Base-by-base conservation (phyloP, 2,329 filamentous ascomycete genomes). In the Pseudocercospora musae region DNA sequence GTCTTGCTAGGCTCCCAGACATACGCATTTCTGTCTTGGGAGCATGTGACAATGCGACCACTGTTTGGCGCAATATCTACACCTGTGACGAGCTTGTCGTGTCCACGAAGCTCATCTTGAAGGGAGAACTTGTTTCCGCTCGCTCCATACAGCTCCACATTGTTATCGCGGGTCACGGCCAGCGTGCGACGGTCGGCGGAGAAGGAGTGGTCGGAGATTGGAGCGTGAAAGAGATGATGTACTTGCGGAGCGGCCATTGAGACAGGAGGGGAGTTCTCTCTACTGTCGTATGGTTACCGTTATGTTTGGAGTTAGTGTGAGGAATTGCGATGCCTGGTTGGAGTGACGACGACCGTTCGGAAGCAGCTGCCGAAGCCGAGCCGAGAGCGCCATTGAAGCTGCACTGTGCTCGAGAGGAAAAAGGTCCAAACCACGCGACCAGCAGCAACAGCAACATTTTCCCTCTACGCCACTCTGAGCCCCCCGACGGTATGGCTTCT, bases 131-230 rank as follows among this genome's bases (percentile, higher is more conserved):
- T 87, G 60, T 60, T 65, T 74, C 90, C 92, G 60, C 84, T 84
- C 71, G 83, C 85, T 72, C 85, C 82, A 78, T 97, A 98, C 46
- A 99, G 87, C 82, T 97, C 92, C 73, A 99, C 89, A 70, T 87
- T 86, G 74, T 89, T 92, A 76, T 98, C 94, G 72, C 92, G 90
- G 67, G 94, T 91, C 62, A 99, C 93, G 62, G 95, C 95, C 62
- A 99, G 85, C 27, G 89, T 93, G 77, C 88, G 82, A 76, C 88
- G 91, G 80, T 99, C 95, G 66, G 92, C 88, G 68, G 93, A 96
- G 86, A 99, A 99, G 62, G 94, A 97, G 79, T 99, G 95, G 82
- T 99, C 95, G 69, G 92, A 91, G 75, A 99, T 97, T 65, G 94
- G 92, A 71, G 89, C 87, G 81, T 98, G 92, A 82, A 99, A 99